Evolutionary conservation across 768 basidiomycete genomes (phyloP).

Genomic region (Suillus decipiens): DNA sequence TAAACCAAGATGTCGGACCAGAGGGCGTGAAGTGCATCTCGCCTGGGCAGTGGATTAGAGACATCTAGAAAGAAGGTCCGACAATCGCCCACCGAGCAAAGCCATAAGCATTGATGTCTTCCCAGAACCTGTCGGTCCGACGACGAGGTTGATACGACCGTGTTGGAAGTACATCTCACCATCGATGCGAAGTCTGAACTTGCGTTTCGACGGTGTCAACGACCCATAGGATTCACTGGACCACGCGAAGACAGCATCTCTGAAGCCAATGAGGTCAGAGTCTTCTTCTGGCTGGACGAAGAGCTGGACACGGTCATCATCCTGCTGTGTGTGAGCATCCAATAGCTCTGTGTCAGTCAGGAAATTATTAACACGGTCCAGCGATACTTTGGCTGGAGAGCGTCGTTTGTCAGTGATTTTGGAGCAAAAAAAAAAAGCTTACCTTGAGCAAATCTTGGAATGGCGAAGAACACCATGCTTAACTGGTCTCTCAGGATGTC

Average conservation of each 20-base stretch:
- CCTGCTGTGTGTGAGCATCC: conserved; percentile 11
- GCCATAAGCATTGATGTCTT: conserved; percentile 72
- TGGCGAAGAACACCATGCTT: conserved; percentile 33
- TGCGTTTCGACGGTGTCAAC: conserved; percentile 32
- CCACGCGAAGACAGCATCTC: conserved; percentile 60
- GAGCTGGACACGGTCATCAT: conserved; percentile 5
- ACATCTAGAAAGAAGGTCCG: conserved; percentile 5
- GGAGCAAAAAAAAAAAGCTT: conserved; percentile 5
- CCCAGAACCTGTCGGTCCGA: conserved; percentile 61
- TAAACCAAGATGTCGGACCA: conserved; percentile 60
- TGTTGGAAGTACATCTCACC: conserved; percentile 56
- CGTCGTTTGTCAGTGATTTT: conserved; percentile 11
- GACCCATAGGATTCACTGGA: conserved; percentile 16
- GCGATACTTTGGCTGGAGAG: conserved; percentile 56
- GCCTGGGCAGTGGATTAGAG: conserved; percentile 6
- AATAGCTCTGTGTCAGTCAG: conserved; percentile 27
- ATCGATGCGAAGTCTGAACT: conserved; percentile 50
- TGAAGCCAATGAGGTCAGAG: conserved; percentile 48
- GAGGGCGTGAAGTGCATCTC: conserved; percentile 67
- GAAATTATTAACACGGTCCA: conserved; percentile 58
- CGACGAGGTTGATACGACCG: conserved; percentile 55
- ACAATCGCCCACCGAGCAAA: conserved; percentile 39
- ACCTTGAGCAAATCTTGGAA: conserved; percentile 31
- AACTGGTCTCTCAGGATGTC: conserved; percentile 58
- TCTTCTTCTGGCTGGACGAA: conserved; percentile 14